phyloP scores from a whole-genome alignment of 1,139 yeast species.

The Nakaseomyces kungkrabaensis region DNA sequence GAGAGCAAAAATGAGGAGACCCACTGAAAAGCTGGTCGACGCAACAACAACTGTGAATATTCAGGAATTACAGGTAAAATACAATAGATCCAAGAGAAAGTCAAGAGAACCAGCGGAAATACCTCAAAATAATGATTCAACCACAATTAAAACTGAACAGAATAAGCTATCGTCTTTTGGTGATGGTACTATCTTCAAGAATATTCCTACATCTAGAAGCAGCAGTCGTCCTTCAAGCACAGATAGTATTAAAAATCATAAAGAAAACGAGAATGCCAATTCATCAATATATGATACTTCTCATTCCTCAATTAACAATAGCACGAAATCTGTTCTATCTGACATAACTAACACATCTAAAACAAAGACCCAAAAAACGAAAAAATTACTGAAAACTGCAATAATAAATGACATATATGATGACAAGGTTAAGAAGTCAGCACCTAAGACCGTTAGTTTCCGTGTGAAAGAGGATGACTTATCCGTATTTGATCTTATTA shows the following conservation, averaged over 20 bases:
- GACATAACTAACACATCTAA: constrained; percentile 20
- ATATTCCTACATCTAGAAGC: neutral
- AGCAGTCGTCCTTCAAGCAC: neutral
- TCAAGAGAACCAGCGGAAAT: neutral
- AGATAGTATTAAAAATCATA: neutral
- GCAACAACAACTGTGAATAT: constrained; percentile 35
- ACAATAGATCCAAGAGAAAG: neutral
- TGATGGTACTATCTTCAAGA: neutral
- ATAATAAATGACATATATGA: constrained; percentile 23
- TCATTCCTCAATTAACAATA: constrained; percentile 1
- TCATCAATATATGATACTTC: neutral
- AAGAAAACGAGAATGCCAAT: neutral
- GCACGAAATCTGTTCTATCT: constrained; percentile 11
- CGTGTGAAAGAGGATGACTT: constrained; percentile 23
- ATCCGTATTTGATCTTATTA: constrained; percentile 26
- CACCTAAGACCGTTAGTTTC: constrained; percentile 13
- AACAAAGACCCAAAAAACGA: constrained; percentile 10
- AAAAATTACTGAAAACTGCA: constrained; percentile 22
- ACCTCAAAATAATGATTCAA: neutral
- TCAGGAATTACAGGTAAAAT: constrained; percentile 25
- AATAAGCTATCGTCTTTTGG: neutral
- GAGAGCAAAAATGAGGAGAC: constrained; percentile 61
- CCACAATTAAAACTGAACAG: neutral
- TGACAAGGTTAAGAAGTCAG: constrained; percentile 10
- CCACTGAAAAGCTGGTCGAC: constrained; percentile 48